Base-by-base conservation (phyloP, 129 eudicot genomes). In the Centella asiatica region DNA sequence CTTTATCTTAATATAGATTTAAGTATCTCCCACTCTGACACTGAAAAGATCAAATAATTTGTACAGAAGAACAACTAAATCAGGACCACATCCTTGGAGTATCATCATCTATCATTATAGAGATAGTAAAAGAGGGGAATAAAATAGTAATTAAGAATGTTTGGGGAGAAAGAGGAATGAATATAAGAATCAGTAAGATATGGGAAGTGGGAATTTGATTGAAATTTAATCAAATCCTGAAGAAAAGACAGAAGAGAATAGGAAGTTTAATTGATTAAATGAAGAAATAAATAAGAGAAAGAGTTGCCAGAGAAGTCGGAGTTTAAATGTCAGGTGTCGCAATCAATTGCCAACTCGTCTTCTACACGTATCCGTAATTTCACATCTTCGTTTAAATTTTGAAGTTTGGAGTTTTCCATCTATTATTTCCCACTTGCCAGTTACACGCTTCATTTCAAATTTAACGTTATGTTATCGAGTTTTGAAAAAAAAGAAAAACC, bases 71-170 rank as follows among this genome's bases (percentile, higher is more conserved):
- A 51, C 20, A 53, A 53, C 3, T 25, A n/a, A 53, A 53, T 25
- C 59, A 53, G 20, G 36, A 15, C 22, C 59, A 53, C 37, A 53
- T 6, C 59, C 59, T 25, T 53, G 59, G 34, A 25, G 57, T 51
- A 13, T 20, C 6, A 20, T 5, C 24, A 12, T 24, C 1, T 19
- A 15, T 51, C 1, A 24, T 51, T 25, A 1, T 6, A 44, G 9
- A 44, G 0, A 48, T 12, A 9, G 29, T 19, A 27, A 20, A 15
- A 49, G 28, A 12, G 27, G 7, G 55, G 10, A 8, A 51, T n/a
- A n/a, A 27, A 51, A 18, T 50, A 6, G 4, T 0, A 50, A 50
- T 22, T 24, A 50, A 50, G 56, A 50, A 24, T 9, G 3, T 26
- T 53, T n/a, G n/a, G n/a, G n/a, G n/a, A n/a, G n/a, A n/a, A n/a